Evolutionary conservation across 257 asterid genomes (phyloP).

Genomic region (Buddleja alternifolia): DNA sequence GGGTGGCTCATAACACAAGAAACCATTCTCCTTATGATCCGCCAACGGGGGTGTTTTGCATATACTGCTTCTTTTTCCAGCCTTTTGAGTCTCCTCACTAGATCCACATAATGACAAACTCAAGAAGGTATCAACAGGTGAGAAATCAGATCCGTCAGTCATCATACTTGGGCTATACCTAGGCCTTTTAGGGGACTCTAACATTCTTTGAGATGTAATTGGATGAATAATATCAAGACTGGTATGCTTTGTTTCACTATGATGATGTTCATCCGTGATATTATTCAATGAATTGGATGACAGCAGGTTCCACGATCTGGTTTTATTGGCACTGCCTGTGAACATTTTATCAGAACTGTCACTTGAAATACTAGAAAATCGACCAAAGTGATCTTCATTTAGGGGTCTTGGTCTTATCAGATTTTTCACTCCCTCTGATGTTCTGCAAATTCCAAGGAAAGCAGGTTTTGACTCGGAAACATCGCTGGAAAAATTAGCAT

Average conservation of each 20-base stretch:
- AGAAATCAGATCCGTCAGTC: slow-evolving; percentile 29
- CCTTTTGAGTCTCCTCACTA: slow-evolving; percentile 32
- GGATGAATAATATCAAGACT: slow-evolving; percentile 28
- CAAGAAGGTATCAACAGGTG: slow-evolving; percentile 50
- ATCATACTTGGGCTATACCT: slow-evolving; percentile 32
- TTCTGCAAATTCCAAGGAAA: slow-evolving; percentile 26
- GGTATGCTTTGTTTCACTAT: slow-evolving; percentile 16
- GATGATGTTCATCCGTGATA: slow-evolving; percentile 13
- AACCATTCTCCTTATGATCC: slow-evolving; percentile 36
- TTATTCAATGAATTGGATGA: slow-evolving; percentile 30
- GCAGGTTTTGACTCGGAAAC: slow-evolving; percentile 34
- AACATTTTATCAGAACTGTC: slow-evolving; percentile 27
- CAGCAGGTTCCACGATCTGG: slow-evolving; percentile 27
- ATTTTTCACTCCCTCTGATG: slow-evolving; percentile 35
- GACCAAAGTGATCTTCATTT: slow-evolving; percentile 34
- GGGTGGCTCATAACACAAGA: slow-evolving; percentile 45
- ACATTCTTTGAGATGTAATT: slow-evolving; percentile 30
- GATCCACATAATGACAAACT: slow-evolving; percentile 53
- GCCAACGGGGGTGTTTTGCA: slow-evolving; percentile 32
- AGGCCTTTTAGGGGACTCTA: slow-evolving; percentile 52
- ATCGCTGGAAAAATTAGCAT: slow-evolving; percentile 26
- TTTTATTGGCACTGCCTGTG: slow-evolving; percentile 21
- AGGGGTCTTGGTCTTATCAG: slow-evolving; percentile 30
- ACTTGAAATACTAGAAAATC: slow-evolving; percentile 22
- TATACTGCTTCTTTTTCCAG: slow-evolving; percentile 48